Conservation (phyloP, 495 filamentous ascomycete species). For the Corynascus novoguineensis region DNA sequence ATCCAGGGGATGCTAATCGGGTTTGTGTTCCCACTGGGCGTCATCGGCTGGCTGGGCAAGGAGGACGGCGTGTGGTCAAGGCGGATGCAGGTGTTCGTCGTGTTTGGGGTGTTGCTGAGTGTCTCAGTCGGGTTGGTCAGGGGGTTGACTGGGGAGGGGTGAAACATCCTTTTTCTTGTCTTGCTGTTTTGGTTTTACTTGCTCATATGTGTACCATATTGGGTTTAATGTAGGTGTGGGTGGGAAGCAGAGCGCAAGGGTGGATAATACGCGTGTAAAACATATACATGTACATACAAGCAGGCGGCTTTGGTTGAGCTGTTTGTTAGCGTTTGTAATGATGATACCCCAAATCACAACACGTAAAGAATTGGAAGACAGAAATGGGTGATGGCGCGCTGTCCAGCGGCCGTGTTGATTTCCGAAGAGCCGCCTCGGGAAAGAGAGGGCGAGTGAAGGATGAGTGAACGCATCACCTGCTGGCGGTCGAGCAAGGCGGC, state of each 20-base stretch:
- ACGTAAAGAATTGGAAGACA: neutral
- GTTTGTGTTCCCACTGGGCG: constrained; percentile 89
- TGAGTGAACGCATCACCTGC: neutral
- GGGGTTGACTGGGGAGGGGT: constrained; percentile 31
- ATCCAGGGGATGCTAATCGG: constrained; percentile 83
- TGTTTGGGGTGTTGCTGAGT: constrained; percentile 63
- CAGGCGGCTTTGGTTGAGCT: neutral
- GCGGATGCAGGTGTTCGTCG: constrained; percentile 75
- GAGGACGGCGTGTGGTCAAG: constrained; percentile 86
- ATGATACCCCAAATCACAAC: constrained; percentile 3
- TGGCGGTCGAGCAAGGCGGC: neutral
- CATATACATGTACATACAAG: neutral
- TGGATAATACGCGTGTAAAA: too few relatives aligned
- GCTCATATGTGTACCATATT: too few relatives aligned
- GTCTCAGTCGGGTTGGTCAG: constrained; percentile 39
- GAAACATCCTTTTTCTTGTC: neutral
- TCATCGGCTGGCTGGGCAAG: constrained; percentile 73
- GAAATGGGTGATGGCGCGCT: constrained; percentile 11
- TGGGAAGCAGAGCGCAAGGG: too few relatives aligned
- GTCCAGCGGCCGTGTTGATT: constrained; percentile 13
- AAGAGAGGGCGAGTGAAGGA: neutral
- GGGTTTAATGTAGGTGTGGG: too few relatives aligned
- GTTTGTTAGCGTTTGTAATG: neutral
- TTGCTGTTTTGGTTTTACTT: too few relatives aligned
- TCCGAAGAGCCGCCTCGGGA: neutral